phyloP scores from a whole-genome alignment of 2,329 filamentous ascomycete genomes.

The Aspergillus sp. region DNA sequence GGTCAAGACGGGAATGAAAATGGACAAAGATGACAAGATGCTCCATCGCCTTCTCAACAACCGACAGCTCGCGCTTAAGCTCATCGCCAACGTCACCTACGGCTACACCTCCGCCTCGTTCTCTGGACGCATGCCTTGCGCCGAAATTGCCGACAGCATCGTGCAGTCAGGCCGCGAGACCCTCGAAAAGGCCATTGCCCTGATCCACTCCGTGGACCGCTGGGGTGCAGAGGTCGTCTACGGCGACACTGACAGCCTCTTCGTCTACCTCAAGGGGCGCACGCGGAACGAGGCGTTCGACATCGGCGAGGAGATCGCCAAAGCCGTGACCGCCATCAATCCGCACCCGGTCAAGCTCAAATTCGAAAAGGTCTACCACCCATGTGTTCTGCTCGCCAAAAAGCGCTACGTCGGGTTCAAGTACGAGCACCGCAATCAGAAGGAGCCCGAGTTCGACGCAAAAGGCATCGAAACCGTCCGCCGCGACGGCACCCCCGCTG shows the following conservation, averaged over 20 bases:
- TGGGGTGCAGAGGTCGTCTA: constrained; percentile 98
- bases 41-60: constrained; percentile 89
- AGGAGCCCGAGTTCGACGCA: constrained; percentile 85
- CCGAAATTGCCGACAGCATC: constrained; percentile 96
- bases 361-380: constrained; percentile 97
- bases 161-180: constrained; percentile 95
- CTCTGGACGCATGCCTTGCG: constrained; percentile 95
- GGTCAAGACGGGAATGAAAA: constrained; percentile 97
- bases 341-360: constrained; percentile 92
- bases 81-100: constrained; percentile 98
- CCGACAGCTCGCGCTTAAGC: constrained; percentile 85
- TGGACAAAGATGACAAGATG: constrained; percentile 80
- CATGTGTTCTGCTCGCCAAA: constrained; percentile 89
- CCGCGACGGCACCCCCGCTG: constrained; percentile 87
- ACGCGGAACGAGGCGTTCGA: constrained; percentile 86
- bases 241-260: constrained; percentile 94
- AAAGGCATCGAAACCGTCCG: constrained; percentile 98
- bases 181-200: constrained; percentile 84
- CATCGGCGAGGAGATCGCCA: constrained; percentile 88
- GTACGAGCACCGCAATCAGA: constrained; percentile 76
- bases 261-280: constrained; percentile 82
- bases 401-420: constrained; percentile 99
- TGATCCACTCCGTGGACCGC: constrained; percentile 80
- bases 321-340: constrained; percentile 82
- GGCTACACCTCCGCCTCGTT: constrained; percentile 97